phyloP scores from a whole-genome alignment of 306 rosid species.

The Lathyrus aphaca region DNA sequence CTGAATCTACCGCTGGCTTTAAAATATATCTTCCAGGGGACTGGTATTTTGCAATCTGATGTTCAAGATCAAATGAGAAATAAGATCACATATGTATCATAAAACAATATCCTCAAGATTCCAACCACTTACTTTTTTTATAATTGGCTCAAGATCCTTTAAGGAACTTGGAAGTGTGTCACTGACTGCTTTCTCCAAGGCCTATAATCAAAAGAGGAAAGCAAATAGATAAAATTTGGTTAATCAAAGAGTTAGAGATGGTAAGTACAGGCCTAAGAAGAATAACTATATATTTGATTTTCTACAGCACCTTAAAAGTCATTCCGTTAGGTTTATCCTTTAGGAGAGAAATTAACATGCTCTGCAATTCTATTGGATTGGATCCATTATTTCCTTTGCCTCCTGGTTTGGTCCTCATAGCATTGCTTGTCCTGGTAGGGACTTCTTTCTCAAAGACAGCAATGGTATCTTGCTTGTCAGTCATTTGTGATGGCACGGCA shows the following conservation, averaged over 20 bases:
- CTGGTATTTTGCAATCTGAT: slow-evolving; percentile 81
- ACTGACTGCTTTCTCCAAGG: slow-evolving; percentile 84
- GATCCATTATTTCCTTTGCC: slow-evolving; percentile 63
- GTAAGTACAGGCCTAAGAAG: slow-evolving; percentile 16
- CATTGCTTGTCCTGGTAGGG: slow-evolving; percentile 48
- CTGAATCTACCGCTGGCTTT: slow-evolving; percentile 68
- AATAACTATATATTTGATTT: slow-evolving; percentile 23
- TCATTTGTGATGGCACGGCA: slow-evolving; percentile 53
- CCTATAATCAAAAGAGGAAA: slow-evolving; percentile 51
- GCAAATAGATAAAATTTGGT: slow-evolving; percentile 31
- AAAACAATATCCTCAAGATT: slow-evolving; percentile 39
- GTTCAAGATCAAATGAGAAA: slow-evolving; percentile 50
- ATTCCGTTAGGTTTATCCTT: slow-evolving; percentile 85
- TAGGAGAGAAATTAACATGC: slow-evolving; percentile 66
- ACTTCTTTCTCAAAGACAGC: slow-evolving; percentile 64
- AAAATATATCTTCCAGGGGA: slow-evolving; percentile 76
- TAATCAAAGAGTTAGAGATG: slow-evolving; percentile 15
- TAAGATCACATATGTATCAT: slow-evolving; percentile 41
- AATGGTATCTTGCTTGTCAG: slow-evolving; percentile 57
- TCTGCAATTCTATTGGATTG: slow-evolving; percentile 72
- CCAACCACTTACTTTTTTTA: slow-evolving; percentile 66
- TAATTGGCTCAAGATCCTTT: slow-evolving; percentile 74
- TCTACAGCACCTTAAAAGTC: slow-evolving; percentile 63
- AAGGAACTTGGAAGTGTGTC: slow-evolving; percentile 67
- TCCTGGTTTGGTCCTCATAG: slow-evolving; percentile 52